Conservation (phyloP, 2,329 filamentous ascomycete species). For the Ceratocystis colombiana region DNA sequence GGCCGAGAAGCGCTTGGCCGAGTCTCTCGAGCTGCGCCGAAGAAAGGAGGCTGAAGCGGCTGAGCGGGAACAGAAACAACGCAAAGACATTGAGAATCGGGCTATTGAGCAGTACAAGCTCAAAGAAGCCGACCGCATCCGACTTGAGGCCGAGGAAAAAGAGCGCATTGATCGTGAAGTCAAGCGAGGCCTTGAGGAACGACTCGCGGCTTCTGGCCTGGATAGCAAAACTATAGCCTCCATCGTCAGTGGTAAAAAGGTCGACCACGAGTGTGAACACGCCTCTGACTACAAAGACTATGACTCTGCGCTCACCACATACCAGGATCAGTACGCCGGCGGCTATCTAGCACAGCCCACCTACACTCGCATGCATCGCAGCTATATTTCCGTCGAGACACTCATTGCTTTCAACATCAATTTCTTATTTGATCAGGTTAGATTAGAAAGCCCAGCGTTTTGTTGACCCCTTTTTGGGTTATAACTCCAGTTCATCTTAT, state of each 20-base stretch:
- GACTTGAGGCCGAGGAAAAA: conserved; percentile 40
- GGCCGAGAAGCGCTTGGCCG: conserved; percentile 43
- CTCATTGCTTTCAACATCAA: conserved; percentile 46
- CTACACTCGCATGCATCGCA: conserved; percentile 54
- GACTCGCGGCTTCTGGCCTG: conserved; percentile 49
- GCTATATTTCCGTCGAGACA: conserved; percentile 53
- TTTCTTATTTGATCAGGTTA: conserved; percentile 48
- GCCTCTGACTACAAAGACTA: neutral
- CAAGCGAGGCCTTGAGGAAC: conserved; percentile 46
- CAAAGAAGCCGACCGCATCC: conserved; percentile 39
- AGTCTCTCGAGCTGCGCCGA: conserved; percentile 38
- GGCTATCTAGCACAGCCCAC: conserved; percentile 35
- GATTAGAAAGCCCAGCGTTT: conserved; percentile 34
- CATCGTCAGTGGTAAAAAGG: conserved; percentile 48
- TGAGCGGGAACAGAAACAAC: conserved; percentile 37
- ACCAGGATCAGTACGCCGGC: neutral
- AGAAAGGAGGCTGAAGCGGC: conserved; percentile 39
- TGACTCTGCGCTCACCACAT: neutral
- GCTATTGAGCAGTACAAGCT: conserved; percentile 45
- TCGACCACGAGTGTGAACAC: conserved; percentile 11
- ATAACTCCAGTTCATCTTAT: too few relatives aligned
- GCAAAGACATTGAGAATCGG: conserved; percentile 39
- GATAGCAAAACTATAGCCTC: conserved; percentile 50
- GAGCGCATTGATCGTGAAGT: conserved; percentile 46
- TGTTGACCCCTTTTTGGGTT: neutral